A percentile compares a stretch with the other conserved stretches of the same genome.
phyloP scores from a whole-genome alignment of 345 rosid genomes.

The Eucalyptus sp. region DNA sequence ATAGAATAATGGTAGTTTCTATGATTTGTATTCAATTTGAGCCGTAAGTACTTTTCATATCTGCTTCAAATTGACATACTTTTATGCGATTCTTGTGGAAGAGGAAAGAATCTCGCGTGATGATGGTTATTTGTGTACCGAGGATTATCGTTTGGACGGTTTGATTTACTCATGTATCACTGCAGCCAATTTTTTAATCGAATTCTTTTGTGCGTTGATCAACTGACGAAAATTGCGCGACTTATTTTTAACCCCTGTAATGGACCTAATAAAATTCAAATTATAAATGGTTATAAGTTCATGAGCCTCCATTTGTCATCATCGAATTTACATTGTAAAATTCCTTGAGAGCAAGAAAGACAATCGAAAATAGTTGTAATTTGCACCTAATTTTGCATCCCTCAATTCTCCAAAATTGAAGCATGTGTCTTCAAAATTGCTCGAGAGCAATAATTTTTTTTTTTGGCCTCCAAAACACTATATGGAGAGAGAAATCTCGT shows the following conservation, averaged over 20 bases:
- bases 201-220: accelerated
- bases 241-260: accelerated
- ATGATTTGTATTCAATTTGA: neutral
- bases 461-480: accelerated
- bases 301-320: accelerated
- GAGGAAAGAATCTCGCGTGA: neutral
- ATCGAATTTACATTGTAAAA: neutral
- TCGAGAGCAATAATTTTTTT: too few relatives aligned
- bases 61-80: neutral
- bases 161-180: neutral
- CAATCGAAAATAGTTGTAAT: neutral
- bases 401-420: neutral
- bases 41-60: neutral
- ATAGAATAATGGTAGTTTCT: neutral
- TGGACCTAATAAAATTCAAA: neutral
- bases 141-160: accelerated
- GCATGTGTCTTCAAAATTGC: neutral
- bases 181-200: accelerated
- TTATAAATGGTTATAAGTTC: neutral
- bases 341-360: neutral
- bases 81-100: neutral
- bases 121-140: accelerated
- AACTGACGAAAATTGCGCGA: accelerated
- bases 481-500: neutral
- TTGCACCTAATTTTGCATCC: neutral